Evolutionary conservation across 2,329 filamentous ascomycete species (phyloP).

Genomic region (Arthroderma sp.): DNA sequence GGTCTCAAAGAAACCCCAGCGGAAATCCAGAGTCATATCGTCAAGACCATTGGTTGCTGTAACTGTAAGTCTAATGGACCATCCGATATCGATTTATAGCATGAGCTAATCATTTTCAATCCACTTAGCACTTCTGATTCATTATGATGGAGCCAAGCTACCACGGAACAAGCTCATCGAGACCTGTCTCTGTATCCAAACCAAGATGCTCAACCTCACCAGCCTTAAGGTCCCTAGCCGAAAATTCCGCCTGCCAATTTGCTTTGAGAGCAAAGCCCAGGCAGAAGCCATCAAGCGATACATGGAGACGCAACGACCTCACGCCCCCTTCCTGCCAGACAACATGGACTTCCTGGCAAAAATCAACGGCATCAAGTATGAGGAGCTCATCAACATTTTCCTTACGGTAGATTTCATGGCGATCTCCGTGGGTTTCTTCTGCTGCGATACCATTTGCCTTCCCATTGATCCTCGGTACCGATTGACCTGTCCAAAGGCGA

Average conservation of each 20-base stretch:
- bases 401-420: conserved; percentile 39
- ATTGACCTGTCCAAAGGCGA: conserved; percentile 43
- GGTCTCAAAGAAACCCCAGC: conserved; percentile 25
- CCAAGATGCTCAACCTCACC: conserved; percentile 27
- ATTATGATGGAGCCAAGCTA: conserved; percentile 33
- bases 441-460: conserved; percentile 40
- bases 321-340: conserved; percentile 50
- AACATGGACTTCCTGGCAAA: conserved; percentile 46
- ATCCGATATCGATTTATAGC: neutral
- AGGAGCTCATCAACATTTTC: conserved; percentile 40
- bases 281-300: conserved; percentile 46
- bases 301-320: conserved; percentile 46
- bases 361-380: conserved; percentile 39
- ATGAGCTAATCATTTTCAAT: conserved; percentile 3
- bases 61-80: conserved; percentile 18
- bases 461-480: conserved; percentile 43
- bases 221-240: conserved; percentile 31
- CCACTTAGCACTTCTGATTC: conserved; percentile 28
- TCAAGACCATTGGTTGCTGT: conserved; percentile 40
- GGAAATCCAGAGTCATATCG: conserved; percentile 15
- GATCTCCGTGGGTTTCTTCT: conserved; percentile 43
- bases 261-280: conserved; percentile 27
- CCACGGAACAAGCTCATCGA: conserved; percentile 25
- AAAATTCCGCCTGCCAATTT: conserved; percentile 33
- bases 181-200: conserved; percentile 26